phyloP scores from a whole-genome alignment of 1,139 yeast genomes.

The Yamadazyma aaseri region DNA sequence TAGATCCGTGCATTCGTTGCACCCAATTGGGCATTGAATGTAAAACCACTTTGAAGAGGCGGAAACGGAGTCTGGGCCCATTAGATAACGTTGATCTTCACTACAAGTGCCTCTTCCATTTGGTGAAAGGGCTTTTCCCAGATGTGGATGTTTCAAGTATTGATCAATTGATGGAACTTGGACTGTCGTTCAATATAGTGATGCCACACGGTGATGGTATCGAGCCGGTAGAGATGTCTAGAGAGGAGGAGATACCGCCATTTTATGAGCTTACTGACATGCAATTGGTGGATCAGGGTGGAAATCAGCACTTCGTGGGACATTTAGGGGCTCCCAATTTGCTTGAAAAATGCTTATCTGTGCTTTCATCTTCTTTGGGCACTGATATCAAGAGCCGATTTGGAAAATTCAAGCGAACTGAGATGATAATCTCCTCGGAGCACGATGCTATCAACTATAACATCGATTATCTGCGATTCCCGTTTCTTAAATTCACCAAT shows the following conservation, averaged over 20 bases:
- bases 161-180: conserved; percentile 33
- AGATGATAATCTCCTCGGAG: conserved; percentile 2
- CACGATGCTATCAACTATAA: conserved; percentile 2
- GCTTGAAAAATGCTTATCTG: conserved; percentile 1
- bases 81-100: conserved; percentile 39
- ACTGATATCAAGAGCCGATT: conserved; percentile 1
- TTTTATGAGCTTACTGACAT: not conserved
- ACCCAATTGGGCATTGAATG: conserved; percentile 5
- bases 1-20: conserved; percentile 10
- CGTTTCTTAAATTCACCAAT: not conserved
- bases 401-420: not conserved
- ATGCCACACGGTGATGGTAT: conserved; percentile 27
- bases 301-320: conserved; percentile 4
- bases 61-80: conserved; percentile 19
- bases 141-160: conserved; percentile 38
- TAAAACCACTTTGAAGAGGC: conserved; percentile 7
- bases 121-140: conserved; percentile 40
- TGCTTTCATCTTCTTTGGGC: conserved; percentile 1
- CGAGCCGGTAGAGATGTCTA: not conserved
- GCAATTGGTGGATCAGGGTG: conserved; percentile 3
- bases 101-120: conserved; percentile 32
- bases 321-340: conserved; percentile 5
- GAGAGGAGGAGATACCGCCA: not conserved
- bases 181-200: conserved; percentile 29
- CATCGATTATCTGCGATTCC: conserved; percentile 2